A percentile compares a stretch with the other conserved stretches of the same genome.
Conservation (phyloP, 1,139 yeast genomes). For the Scheffersomyces stambukii region DNA sequence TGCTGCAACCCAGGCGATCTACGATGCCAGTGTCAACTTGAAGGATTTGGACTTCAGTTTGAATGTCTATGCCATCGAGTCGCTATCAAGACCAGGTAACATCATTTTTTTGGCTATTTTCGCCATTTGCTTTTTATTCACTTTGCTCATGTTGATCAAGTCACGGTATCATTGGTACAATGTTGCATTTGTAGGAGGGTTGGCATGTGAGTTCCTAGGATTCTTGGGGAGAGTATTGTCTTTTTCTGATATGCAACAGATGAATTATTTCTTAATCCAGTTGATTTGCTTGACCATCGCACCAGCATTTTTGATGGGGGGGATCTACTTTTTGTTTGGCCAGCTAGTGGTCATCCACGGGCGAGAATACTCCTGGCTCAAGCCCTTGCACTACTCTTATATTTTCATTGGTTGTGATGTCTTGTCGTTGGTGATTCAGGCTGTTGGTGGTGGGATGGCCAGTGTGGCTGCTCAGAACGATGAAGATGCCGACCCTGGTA, state of each 20-base stretch:
- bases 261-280: slow-evolving; percentile 56
- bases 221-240: slow-evolving; percentile 57
- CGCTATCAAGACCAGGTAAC: slow-evolving; percentile 21
- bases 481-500: slow-evolving; percentile 46
- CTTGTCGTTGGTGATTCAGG: slow-evolving; percentile 70
- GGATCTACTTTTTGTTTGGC: slow-evolving; percentile 71
- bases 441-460: slow-evolving; percentile 76
- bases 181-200: slow-evolving; percentile 56
- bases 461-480: slow-evolving; percentile 44
- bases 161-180: slow-evolving; percentile 76
- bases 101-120: slow-evolving; percentile 20
- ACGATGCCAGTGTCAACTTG: slow-evolving; percentile 28
- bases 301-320: slow-evolving; percentile 87
- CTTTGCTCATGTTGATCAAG: slow-evolving; percentile 19
- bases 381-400: slow-evolving; percentile 71
- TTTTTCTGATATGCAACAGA: slow-evolving; percentile 34
- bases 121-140: slow-evolving; percentile 16
- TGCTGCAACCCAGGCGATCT: slow-evolving; percentile 28
- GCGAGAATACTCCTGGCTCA: slow-evolving; percentile 50
- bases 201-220: slow-evolving; percentile 64
- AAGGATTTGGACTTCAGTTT: slow-evolving; percentile 17
- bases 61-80: slow-evolving; percentile 31
- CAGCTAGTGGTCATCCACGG: slow-evolving; percentile 70
- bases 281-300: slow-evolving; percentile 68
- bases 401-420: slow-evolving; percentile 64